Evolutionary conservation across 2,329 filamentous ascomycete genomes (phyloP).

Genomic region (Zelopaecilomyces penicillatus): DNA sequence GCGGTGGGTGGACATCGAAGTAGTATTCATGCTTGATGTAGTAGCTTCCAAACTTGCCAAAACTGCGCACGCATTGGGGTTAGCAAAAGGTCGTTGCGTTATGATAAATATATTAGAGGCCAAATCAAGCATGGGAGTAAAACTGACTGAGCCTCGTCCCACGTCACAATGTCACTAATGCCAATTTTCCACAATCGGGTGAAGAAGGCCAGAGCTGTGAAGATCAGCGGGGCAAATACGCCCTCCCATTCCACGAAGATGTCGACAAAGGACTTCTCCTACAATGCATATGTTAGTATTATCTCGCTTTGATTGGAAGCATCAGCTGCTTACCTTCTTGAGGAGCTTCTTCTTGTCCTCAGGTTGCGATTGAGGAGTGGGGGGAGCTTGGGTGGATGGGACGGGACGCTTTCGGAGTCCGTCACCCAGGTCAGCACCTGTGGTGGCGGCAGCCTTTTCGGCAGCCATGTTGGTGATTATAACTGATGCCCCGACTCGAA

Average conservation of each 20-base stretch:
- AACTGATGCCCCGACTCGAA: constrained; percentile 9
- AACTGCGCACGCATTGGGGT: constrained; percentile 38
- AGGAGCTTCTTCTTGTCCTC: constrained; percentile 50
- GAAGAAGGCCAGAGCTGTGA: constrained; percentile 55
- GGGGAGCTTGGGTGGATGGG: constrained; percentile 26
- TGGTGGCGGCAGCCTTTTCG: constrained; percentile 47
- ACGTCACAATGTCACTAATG: constrained; percentile 57
- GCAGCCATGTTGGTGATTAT: constrained; percentile 37
- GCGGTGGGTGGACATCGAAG: constrained; percentile 82
- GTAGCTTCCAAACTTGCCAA: constrained; percentile 97
- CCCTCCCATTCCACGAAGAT: constrained; percentile 57
- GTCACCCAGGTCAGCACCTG: constrained; percentile 51
- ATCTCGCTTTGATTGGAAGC: constrained; percentile 9
- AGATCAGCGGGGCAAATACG: constrained; percentile 52
- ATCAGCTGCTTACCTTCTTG: constrained; percentile 42
- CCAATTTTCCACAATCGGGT: constrained; percentile 64
- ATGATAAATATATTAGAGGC: neutral
- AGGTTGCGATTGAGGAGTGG: constrained; percentile 31
- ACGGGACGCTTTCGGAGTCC: constrained; percentile 47
- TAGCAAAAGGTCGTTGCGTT: constrained; percentile 2
- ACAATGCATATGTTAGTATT: constrained; percentile 7
- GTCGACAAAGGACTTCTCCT: constrained; percentile 51
- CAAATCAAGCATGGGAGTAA: constrained; percentile 1
- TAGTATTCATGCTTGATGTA: constrained; percentile 99
- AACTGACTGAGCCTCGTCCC: constrained; percentile 58